A percentile compares a stretch with the other conserved stretches of the same genome.
Evolutionary conservation across 345 rosid species (phyloP).

Genomic region (Sonneratia caseolaris): DNA sequence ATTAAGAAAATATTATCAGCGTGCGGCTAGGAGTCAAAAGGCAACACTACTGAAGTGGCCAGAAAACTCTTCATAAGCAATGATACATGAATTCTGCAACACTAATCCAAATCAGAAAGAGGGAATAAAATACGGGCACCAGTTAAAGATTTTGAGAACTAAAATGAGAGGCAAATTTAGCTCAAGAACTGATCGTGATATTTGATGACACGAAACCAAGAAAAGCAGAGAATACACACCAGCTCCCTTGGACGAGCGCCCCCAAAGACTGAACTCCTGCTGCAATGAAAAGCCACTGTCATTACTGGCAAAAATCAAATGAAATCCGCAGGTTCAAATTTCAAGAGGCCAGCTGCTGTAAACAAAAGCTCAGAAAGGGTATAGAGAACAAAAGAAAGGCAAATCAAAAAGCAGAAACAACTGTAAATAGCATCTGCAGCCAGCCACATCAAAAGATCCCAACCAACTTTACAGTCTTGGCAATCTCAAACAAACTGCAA

Average conservation of each 20-base stretch:
- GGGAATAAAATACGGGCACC: neutral
- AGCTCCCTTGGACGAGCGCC: constrained; percentile 82
- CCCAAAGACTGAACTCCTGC: constrained; percentile 70
- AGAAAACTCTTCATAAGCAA: neutral
- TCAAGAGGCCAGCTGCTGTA: neutral
- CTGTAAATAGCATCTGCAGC: neutral
- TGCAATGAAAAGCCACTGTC: constrained; percentile 8
- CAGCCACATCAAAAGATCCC: neutral
- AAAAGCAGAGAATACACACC: constrained; percentile 27
- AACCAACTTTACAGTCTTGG: neutral
- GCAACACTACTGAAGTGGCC: neutral
- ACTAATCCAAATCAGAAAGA: neutral
- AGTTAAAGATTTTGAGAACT: neutral
- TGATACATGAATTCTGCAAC: neutral
- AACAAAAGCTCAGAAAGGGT: neutral
- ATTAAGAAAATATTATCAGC: neutral
- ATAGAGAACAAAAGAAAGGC: neutral
- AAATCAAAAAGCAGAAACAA: neutral
- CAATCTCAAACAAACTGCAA: neutral
- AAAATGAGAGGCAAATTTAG: neutral
- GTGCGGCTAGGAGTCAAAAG: neutral
- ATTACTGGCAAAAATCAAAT: neutral
- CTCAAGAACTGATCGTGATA: neutral
- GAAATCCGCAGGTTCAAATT: neutral
- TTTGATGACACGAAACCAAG: neutral